Conservation (phyloP, 805 yeast genomes). For the Candida lessepsii region DNA sequence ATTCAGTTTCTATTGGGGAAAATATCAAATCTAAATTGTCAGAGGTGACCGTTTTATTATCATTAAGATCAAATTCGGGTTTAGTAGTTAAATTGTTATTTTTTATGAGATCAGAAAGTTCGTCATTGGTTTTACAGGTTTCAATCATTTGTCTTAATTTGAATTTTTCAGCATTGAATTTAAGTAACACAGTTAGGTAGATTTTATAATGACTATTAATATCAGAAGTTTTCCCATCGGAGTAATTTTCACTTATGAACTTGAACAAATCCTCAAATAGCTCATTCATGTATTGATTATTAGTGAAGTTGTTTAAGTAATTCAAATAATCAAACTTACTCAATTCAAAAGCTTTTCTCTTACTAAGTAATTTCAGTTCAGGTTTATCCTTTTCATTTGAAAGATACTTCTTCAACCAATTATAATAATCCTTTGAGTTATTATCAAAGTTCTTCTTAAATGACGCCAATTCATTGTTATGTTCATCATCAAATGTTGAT, state of each 20-base stretch:
- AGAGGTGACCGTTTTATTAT: constrained; percentile 20
- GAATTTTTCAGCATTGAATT: constrained; percentile 41
- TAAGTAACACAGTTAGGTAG: constrained; percentile 32
- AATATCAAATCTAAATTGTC: constrained; percentile 33
- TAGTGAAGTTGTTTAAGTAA: constrained; percentile 34
- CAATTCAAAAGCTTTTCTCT: constrained; percentile 40
- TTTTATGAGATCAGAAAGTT: constrained; percentile 32
- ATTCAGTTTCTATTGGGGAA: constrained; percentile 11
- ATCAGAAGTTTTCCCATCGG: constrained; percentile 1
- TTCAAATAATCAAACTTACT: constrained; percentile 47
- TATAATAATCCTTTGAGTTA: constrained; percentile 41
- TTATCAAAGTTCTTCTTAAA: constrained; percentile 36
- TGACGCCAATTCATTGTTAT: constrained; percentile 23
- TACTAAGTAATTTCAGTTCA: constrained; percentile 35
- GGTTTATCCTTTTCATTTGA: constrained; percentile 45
- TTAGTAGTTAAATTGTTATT: constrained; percentile 23
- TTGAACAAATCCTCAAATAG: constrained; percentile 37
- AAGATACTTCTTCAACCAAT: constrained; percentile 43
- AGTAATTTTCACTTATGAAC: constrained; percentile 19
- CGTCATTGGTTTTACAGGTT: constrained; percentile 39
- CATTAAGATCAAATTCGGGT: constrained; percentile 12
- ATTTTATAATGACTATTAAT: constrained; percentile 24
- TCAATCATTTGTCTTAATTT: constrained; percentile 42
- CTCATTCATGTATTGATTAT: constrained; percentile 41
- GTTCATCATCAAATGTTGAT: constrained; percentile 15